phyloP scores from a whole-genome alignment of 306 rosid genomes.

The Purshia tridentata region DNA sequence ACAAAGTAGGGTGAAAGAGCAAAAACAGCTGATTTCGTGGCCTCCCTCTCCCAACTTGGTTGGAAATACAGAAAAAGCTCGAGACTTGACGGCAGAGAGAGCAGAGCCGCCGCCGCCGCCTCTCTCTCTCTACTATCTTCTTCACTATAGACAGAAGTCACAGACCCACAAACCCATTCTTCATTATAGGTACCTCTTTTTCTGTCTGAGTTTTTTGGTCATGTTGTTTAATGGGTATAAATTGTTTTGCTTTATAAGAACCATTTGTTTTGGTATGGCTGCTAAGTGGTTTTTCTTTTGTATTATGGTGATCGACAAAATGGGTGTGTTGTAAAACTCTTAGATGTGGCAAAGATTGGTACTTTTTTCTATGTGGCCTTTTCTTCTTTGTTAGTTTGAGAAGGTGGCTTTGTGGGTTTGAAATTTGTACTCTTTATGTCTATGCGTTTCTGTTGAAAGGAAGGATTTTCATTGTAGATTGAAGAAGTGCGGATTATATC shows the following conservation, averaged over 20 bases:
- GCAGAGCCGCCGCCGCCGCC: conserved; percentile 34
- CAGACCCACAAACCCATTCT: conserved; percentile 15
- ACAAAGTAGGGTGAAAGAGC: background rate
- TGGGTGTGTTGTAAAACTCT: conserved; percentile 11
- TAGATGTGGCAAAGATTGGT: conserved; percentile 7
- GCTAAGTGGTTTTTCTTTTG: background rate
- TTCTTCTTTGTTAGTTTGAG: background rate
- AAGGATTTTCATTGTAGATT: background rate
- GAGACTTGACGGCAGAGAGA: conserved; percentile 33
- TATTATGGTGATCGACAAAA: background rate
- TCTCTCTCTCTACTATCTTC: background rate
- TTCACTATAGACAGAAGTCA: background rate
- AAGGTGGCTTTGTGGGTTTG: conserved; percentile 4
- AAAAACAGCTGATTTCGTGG: conserved; percentile 15
- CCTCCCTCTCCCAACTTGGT: conserved; percentile 38
- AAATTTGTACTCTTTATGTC: background rate
- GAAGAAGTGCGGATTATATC: background rate
- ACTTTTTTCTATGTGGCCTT: background rate
- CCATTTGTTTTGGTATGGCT: background rate
- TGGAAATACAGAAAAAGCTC: conserved; percentile 29
- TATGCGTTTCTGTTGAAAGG: background rate
- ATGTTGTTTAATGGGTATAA: background rate
- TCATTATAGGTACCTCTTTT: conserved; percentile 37
- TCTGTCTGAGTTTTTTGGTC: background rate
- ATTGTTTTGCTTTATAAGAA: conserved; percentile 14